Evolutionary conservation across 176 grass and related monocot species (phyloP), one percentile per base, ranked within the genome.

Genomic region (Tuctoria greenei): DNA sequence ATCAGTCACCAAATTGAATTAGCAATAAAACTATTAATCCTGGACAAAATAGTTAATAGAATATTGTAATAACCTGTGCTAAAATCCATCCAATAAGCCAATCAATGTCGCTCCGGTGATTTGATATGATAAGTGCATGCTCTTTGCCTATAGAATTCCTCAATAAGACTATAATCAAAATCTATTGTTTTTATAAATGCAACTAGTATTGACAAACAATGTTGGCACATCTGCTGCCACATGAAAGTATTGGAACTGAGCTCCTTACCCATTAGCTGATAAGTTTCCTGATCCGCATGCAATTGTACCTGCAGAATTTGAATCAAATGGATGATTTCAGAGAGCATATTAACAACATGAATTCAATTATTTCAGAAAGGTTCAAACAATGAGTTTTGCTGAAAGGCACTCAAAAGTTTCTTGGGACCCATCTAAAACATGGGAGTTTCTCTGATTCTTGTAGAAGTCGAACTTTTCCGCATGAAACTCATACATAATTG

Each of bases 61-160:
- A 46, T 39, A 76, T 23, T 9, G 70, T 47, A 80, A 36, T 10
- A 78, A 96, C 89, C 89, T 96, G 81, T 26, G 93, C 89, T 72
- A 96, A 85, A 76, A 96, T 86, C 93, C 89, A 96, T 68, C 93
- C 93, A 78, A 92, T 90, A 83, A 96, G 93, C 89, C 93, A 96
- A 70, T 96, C 93, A 81, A 96, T 96, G 62, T 92, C 93, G 56
- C 88, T 96, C 68, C 60, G 80, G 66, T 96, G 93, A 83, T 96
- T 96, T 40, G 80, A 92, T 62, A 96, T 79, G 34, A 96, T 16
- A 21, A 96, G 86, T 50, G 93, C 79, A 49, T 96, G 89, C 45
- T 96, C 93, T 81, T 92, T 92, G 15, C 93, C 89, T 92, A 64
- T 57, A 91, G 36, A 63, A 51, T 81, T 63, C 47, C 61, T 75